Evolutionary conservation across 768 basidiomycete species (phyloP), one percentile per base, ranked within the genome.

Genomic region (Floccularia luteovirens): DNA sequence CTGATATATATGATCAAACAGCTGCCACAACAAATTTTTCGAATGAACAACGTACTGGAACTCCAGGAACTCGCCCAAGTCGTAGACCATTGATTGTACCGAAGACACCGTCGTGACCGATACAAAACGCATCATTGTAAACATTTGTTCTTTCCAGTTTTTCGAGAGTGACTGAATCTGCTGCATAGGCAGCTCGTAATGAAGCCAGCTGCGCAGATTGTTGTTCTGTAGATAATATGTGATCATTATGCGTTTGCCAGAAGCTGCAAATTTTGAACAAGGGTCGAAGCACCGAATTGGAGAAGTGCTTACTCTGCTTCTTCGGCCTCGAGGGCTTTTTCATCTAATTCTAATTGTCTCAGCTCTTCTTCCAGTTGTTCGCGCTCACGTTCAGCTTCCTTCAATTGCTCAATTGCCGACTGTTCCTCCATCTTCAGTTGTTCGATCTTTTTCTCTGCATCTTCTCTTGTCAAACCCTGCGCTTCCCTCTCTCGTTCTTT

Each of bases 71-170:
- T 46, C 93, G 78, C 3, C 96, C 96, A 16, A 98, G 62, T 25
- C 96, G 77, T 11, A 99, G 71, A 2, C 91, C 91, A 52, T 98
- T 98, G 59, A 99, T 97, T n/a, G 94, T 98, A 1, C 91, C 96
- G 52, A 98, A 91, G 1, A 87, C 85, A 4, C 90, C 89, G 51
- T 94, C 91, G 45, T 92, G 90, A 2, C 91, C 90, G 48, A 94
- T 93, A 52, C 90, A 92, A 55, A 96, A 96, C 0, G 90, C 88
- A 51, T 96, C 91, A 44, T 91, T 91, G 64, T 94, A 94, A 17
- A 96, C 91, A 54, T 96, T 96, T 2, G 90, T 90, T 38, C 84
- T 76, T 54, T 91, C 86, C 8, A 96, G 70, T 58, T 88, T 86
- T 55, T 90, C 88, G 12, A 88, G 69, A 3, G 81, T 82, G 8